phyloP scores from a whole-genome alignment of 768 basidiomycete species.

The Infundibulicybe gibba region DNA sequence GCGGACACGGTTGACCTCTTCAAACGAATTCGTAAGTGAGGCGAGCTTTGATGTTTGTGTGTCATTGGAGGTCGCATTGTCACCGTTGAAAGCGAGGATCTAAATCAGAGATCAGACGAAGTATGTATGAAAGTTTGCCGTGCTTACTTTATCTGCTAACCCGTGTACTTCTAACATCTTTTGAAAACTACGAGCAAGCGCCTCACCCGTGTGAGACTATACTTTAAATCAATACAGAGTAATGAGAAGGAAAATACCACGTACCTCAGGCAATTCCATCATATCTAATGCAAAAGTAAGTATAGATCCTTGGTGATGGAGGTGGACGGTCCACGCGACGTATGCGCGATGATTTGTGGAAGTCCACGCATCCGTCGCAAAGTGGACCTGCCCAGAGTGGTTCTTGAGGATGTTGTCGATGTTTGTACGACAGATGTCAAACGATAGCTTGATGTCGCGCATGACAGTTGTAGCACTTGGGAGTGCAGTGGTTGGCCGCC shows the following conservation, averaged over 20 bases:
- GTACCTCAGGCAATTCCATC: slow-evolving; percentile 16
- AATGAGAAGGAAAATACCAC: no score
- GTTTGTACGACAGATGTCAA: background rate
- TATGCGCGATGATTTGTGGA: slow-evolving; percentile 26
- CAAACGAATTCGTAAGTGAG: no score
- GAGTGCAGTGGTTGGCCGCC: background rate
- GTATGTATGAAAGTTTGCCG: background rate
- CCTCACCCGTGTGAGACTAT: slow-evolving; percentile 20
- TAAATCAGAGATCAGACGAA: background rate
- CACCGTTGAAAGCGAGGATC: slow-evolving; percentile 13
- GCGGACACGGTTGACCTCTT: background rate
- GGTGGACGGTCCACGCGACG: slow-evolving; percentile 21
- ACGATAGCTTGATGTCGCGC: slow-evolving; percentile 4
- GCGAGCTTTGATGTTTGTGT: no score
- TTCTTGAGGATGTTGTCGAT: slow-evolving; percentile 7
- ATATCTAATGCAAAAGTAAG: slow-evolving; percentile 22
- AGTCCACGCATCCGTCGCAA: slow-evolving; percentile 29
- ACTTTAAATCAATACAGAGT: no score
- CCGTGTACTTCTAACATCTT: slow-evolving; percentile 7
- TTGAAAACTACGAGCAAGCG: slow-evolving; percentile 13
- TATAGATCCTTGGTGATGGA: slow-evolving; percentile 14
- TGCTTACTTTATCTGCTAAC: no score
- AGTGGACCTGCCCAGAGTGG: slow-evolving; percentile 15
- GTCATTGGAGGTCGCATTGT: background rate
- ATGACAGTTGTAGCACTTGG: slow-evolving; percentile 2